Evolutionary conservation across 2,329 filamentous ascomycete species (phyloP), one percentile per base, ranked within the genome.

Genomic region (Hypoxylon sp.): DNA sequence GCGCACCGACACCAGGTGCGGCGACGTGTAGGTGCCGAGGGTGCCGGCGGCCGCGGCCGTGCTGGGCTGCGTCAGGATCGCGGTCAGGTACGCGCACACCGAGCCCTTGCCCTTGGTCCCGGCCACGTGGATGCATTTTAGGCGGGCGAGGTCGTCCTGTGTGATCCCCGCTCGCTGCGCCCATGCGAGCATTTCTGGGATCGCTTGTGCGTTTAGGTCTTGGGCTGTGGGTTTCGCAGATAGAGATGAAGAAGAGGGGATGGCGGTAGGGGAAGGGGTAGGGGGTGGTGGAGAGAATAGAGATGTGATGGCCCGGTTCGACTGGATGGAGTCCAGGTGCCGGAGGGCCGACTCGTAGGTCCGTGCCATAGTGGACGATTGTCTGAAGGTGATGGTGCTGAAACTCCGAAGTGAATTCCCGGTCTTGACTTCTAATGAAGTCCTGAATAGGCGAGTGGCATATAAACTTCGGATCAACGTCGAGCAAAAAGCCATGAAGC

Each of bases 101-200:
- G 93, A 96, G 43, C 94, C 94, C 79, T 98, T 98, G 66, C 95
- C 95, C 79, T 98, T 98, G 3, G 94, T 98, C 11, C 95, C 95
- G 0, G 95, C 93, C 49, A 98, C 89, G 77, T 98, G 95, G 67
- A 98, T 89, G 71, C 85, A 85, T 14, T 79, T 60, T 2, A 76
- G 68, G 4, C 17, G 45, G 3, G 56, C 46, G 59, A 87, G 81
- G 70, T 83, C 81, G 0, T 73, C 59, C 1, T 79, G 78, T 80
- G 90, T 81, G 80, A 97, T 93, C 52, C 93, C 93, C 60, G 93
- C 89, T 67, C 91, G 91, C 49, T 81, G 83, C 70, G 93, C 89
- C 91, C 92, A 97, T 72, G 89, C 87, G 28, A 90, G 82, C 87
- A 96, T 95, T 78, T 97, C 93, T 0, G 93, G 92, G 53, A 97